Evolutionary conservation across 768 basidiomycete genomes (phyloP), one percentile per base, ranked within the genome.

Genomic region (Hemileccinum impolitum): DNA sequence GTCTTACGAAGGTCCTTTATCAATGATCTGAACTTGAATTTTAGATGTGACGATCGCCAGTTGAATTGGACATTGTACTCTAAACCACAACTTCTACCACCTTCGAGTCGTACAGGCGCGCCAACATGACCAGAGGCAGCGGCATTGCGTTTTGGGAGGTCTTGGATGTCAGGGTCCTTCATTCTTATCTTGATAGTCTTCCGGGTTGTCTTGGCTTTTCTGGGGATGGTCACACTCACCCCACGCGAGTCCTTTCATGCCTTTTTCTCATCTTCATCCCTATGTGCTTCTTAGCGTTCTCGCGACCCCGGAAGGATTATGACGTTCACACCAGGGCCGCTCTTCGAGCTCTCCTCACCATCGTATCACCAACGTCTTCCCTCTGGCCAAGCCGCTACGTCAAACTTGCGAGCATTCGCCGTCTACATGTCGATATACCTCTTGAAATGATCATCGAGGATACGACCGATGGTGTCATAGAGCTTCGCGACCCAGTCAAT

Each of bases 331-430:
- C 57, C 15, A 62, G 61, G 25, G 51, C 43, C 4, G 52, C 62
- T 34, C 59, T 70, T 28, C 69, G 68, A 54, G 74, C 72, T 17
- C 65, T 80, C 15, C 64, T 71, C 37, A 62, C 65, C 4, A 52
- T 80, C 31, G 47, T 79, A n/a, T 67, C 65, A 2, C 76, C 79
- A 6, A 72, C 72, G 1, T 69, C 65, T 38, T 70, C 70, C n/a
- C 67, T 74, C 36, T 77, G 75, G 77, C 71, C 76, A 10, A 56
- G 55, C 17, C 63, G 65, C 28, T 72, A 77, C 54, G 55, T 63
- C 35, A 31, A 48, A 41, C 60, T 70, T 26, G 66, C 73, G 42
- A 54, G 62, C 26, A 14, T 43, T 26, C 43, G 45, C 23, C 52
- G 58, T 40, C 60, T 62, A 17, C 54, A 55, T 1, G 49, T 77